These are phyloP conservation scores for Lenwebbia sp. DNA, from an alignment of 345 rosid species.

Conservation along the genomic window DNA sequence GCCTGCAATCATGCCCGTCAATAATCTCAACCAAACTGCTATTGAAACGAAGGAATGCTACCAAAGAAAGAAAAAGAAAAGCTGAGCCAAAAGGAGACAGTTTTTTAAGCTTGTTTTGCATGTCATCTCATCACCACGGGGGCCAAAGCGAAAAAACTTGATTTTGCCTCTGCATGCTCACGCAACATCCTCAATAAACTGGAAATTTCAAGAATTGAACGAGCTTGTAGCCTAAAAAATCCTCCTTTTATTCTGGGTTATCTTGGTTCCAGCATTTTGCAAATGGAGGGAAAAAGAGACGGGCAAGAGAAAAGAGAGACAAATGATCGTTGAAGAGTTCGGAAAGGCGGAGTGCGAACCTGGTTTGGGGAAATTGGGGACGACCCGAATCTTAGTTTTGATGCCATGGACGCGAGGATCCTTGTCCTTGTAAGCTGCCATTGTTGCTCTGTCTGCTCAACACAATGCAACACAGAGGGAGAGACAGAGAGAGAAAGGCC, in stretches of 20 bases:
- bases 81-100: neutral
- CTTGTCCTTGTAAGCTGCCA: conserved; percentile 28
- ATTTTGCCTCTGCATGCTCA: neutral
- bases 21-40: neutral
- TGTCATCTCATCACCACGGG: neutral
- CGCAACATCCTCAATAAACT: neutral
- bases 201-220: neutral
- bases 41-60: neutral
- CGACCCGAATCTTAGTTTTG: conserved; percentile 72
- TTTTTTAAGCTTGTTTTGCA: neutral
- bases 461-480: neutral
- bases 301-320: neutral
- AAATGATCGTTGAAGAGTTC: neutral
- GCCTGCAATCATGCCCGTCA: conserved; percentile 10
- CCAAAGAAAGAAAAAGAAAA: neutral
- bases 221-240: neutral
- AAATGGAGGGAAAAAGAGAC: neutral
- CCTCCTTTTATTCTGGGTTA: neutral
- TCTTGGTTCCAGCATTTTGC: neutral
- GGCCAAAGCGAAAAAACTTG: neutral
- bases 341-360: neutral
- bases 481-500: neutral
- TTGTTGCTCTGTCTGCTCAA: neutral
- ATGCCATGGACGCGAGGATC: conserved; percentile 75
- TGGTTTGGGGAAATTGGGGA: conserved; percentile 66